phyloP scores from a whole-genome alignment of 2,329 filamentous ascomycete species.

The Colletotrichum sp. region DNA sequence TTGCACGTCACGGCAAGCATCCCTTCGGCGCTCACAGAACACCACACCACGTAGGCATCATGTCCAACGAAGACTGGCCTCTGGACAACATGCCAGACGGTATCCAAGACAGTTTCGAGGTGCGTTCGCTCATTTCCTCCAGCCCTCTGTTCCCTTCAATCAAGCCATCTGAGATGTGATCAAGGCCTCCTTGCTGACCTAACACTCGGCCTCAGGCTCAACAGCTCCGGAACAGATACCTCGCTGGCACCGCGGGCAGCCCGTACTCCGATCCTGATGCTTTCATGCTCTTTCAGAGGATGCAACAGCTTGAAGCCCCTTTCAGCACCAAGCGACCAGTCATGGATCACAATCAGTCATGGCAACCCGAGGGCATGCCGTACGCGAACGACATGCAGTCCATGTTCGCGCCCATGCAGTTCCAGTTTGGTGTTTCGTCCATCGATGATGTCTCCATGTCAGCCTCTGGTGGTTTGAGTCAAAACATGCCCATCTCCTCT shows the following conservation, averaged over 20 bases:
- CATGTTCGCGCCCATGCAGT: constrained; percentile 17
- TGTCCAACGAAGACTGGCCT: constrained; percentile 10
- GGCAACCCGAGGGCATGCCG: background rate
- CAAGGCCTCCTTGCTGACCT: background rate
- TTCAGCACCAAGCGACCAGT: constrained; percentile 6
- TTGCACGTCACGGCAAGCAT: constrained; percentile 6
- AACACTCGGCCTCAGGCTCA: constrained; percentile 2
- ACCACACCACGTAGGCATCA: background rate
- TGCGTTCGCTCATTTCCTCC: background rate
- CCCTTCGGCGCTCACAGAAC: background rate
- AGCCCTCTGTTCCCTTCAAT: background rate
- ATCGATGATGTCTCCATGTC: background rate
- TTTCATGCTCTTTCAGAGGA: constrained; percentile 4
- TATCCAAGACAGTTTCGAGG: constrained; percentile 22
- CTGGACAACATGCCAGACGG: background rate
- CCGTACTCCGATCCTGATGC: constrained; percentile 16
- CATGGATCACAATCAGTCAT: constrained; percentile 1
- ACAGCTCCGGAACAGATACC: constrained; percentile 22
- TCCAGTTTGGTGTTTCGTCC: background rate
- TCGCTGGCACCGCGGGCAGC: constrained; percentile 21
- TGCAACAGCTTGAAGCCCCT: constrained; percentile 5
- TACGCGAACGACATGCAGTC: constrained; percentile 12
- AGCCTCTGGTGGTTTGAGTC: background rate
- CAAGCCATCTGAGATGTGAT: constrained; percentile 14
- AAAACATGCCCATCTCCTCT: constrained; percentile 4